Base-by-base conservation (phyloP, 2,329 filamentous ascomycete species). In the Beauveria caledonica region DNA sequence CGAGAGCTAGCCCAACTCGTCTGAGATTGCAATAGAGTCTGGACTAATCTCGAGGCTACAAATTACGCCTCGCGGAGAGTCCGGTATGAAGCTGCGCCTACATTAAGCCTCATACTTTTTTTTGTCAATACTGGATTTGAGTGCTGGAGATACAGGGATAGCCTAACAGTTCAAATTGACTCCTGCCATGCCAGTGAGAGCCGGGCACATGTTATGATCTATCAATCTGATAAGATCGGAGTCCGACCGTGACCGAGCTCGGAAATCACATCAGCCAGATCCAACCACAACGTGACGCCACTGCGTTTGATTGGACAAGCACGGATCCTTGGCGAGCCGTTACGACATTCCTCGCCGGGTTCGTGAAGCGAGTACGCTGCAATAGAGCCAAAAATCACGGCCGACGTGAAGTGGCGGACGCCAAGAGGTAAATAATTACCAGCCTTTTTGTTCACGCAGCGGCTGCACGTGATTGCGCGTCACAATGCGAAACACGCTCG, bases 391-490 rank as follows among this genome's bases (percentile, higher is more conserved):
- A 42, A 29, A 40, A 44, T 58, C 55, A 50, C 46, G 55, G 36
- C 33, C 5, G 29, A 5, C 45, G 21, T 25, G 19, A 40, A 58
- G 17, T 36, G 27, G 55, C 44, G 33, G 21, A 19, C 13, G 42
- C 42, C 27, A 48, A 48, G 27, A 48, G 19, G 11, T 7, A 8
- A 19, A 2, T 4, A 42, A 17, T 42, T 19, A 42, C 44, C 10
- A 27, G 25, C 17, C 54, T 33, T 49, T 17, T 39, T 27, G 36
- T 42, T 53, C 21, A 25, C 17, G 15, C 3, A 19, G 15, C 49
- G 13, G 33, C 11, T 42, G 33, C 56, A 58, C 56, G 56, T 58
- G 56, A 58, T 39, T 21, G 3, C 56, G 56, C 46, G 56, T 51
- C 46, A 58, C 9, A 58, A 46, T 44, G 42, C 33, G 42, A 56